Base-by-base conservation (phyloP, 2,329 filamentous ascomycete genomes). In the Gyromitra esculenta region DNA sequence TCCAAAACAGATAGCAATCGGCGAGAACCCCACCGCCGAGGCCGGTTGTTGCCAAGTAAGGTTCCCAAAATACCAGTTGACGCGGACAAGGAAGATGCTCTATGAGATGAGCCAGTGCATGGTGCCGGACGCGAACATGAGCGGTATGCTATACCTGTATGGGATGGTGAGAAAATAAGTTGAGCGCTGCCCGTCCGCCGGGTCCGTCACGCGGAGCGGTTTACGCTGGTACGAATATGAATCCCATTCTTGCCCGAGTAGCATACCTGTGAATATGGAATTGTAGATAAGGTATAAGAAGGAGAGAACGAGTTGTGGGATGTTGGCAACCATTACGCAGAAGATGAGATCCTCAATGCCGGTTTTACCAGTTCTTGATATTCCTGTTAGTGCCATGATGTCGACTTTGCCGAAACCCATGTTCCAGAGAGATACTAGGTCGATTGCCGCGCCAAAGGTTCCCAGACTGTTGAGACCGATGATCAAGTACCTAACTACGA, bases 41-140 rank as follows among this genome's bases (percentile, higher is more conserved):
- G 45, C 15, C 21, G 37, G 15, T 2, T 25, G 1, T 5, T 31
- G 5, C 21, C 21, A n/a, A 2, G 15, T 13, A 1, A 9, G 9
- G 8, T 18, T 5, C 13, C 13, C 8, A 15, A 67, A 71, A 69
- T 1, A 71, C 43, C 37, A 15, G 15, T 77, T 75, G 41, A 85
- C 83, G 1, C 83, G 81, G 0, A 84, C 84, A 0, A 86, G 77
- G 79, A 86, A 87, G 0, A 87, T 77, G 50, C 83, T 84, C 73
- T 86, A 85, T 0, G 86, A 87, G 3, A 86, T 82, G 2, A 87
- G 81, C 86, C 85, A 87, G 77, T 87, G 86, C 63, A 87, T 80
- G 0, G 85, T 3, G 0, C 81, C 82, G 0, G 82, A 83, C 0
- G 79, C 76, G 0, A 79, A 74, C 1, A 84, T 79, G 0, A 87